Conservation (phyloP, 202 grass and related monocot genomes). For the Schoenoplectus triqueter region DNA sequence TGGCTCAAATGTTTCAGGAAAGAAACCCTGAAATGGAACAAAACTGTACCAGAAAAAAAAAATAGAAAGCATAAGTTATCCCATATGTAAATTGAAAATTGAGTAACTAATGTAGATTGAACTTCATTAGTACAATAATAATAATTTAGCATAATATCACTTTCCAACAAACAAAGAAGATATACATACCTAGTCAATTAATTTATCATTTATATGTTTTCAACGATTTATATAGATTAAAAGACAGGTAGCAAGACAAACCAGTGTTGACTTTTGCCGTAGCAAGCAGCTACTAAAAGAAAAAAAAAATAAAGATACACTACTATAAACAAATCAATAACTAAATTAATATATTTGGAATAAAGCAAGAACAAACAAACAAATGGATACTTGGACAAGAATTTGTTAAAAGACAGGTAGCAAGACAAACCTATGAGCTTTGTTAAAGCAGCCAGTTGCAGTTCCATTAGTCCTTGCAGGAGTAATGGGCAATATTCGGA, state of each 20-base stretch:
- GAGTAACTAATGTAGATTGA: background rate
- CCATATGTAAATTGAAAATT: background rate
- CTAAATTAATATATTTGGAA: background rate
- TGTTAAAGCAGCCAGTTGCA: slow-evolving; percentile 42
- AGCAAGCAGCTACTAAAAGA: slow-evolving; percentile 7
- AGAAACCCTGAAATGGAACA: slow-evolving; percentile 64
- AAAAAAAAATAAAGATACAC: background rate
- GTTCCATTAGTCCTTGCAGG: slow-evolving; percentile 42
- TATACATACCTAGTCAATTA: slow-evolving; percentile 2
- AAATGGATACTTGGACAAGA: background rate
- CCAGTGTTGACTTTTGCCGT: slow-evolving; percentile 17
- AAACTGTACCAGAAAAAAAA: slow-evolving; percentile 50
- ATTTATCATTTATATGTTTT: slow-evolving; percentile 4
- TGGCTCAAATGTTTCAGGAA: slow-evolving; percentile 44
- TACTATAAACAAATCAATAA: slow-evolving; percentile 8
- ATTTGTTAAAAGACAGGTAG: background rate
- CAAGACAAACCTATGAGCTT: slow-evolving; percentile 48
- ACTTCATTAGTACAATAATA: background rate
- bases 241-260: background rate
- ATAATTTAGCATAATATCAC: slow-evolving; percentile 17
- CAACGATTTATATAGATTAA: background rate
- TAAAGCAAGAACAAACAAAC: slow-evolving; percentile 31
- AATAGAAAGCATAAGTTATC: slow-evolving; percentile 28
- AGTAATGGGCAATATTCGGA: slow-evolving; percentile 88
- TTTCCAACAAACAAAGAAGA: slow-evolving; percentile 19